Conservation (phyloP, 768 basidiomycete species). For the Termitomyces sp. region DNA sequence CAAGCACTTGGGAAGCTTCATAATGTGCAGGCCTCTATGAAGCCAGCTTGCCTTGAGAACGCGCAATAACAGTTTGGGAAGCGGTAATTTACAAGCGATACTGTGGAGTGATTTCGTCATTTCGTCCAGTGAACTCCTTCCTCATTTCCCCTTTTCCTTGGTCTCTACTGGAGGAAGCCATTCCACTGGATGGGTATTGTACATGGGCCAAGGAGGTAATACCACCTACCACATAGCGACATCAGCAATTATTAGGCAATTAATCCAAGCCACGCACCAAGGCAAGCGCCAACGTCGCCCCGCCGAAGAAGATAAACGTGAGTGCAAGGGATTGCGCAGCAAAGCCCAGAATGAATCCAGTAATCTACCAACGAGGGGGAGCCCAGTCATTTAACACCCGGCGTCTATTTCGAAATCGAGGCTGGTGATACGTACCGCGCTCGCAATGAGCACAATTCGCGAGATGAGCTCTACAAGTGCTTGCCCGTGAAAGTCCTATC, state of each 20-base stretch:
- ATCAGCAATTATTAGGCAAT: neutral
- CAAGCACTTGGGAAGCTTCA: no score
- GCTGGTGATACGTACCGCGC: constrained; percentile 35
- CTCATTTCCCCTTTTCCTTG: neutral
- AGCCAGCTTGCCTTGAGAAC: no score
- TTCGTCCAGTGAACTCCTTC: neutral
- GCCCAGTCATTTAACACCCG: neutral
- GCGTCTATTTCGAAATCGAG: neutral
- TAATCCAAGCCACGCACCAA: constrained; percentile 29
- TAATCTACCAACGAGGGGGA: constrained; percentile 29
- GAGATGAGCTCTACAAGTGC: constrained; percentile 44
- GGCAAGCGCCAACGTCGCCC: constrained; percentile 31
- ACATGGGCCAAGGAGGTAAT: constrained; percentile 69
- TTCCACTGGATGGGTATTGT: constrained; percentile 54
- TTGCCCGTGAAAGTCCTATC: constrained; percentile 62
- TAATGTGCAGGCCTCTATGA: no score
- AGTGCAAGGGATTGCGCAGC: constrained; percentile 47
- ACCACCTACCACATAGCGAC: constrained; percentile 36
- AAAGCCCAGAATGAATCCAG: constrained; percentile 56
- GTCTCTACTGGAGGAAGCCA: constrained; percentile 41
- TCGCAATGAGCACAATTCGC: constrained; percentile 35
- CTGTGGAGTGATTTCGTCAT: no score
- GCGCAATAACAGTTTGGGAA: no score
- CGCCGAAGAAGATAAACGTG: constrained; percentile 48
- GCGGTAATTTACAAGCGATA: neutral